phyloP scores from a whole-genome alignment of 2,329 filamentous ascomycete species.

The Chaetomiaceae sp. region DNA sequence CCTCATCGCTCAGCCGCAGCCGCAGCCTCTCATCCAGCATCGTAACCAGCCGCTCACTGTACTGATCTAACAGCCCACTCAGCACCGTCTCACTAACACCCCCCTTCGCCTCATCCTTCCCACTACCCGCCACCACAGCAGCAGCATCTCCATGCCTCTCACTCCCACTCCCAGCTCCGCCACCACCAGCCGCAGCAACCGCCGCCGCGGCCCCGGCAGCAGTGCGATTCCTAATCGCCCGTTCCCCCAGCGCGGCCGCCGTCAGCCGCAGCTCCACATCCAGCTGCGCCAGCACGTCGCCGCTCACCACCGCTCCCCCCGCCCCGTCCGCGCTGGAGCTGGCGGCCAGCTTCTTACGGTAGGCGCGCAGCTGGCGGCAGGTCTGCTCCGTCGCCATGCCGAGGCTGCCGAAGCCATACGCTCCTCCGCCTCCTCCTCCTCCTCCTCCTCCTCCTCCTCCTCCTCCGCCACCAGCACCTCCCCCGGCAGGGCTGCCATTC shows the following conservation, averaged over 20 bases:
- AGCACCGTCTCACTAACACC: constrained; percentile 52
- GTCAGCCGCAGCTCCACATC: constrained; percentile 61
- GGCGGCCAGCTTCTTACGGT: constrained; percentile 56
- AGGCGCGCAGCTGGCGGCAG: constrained; percentile 55
- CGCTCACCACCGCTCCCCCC: constrained; percentile 37
- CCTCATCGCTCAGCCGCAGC: constrained; percentile 30
- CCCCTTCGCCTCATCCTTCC: constrained; percentile 23
- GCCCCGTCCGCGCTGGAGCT: constrained; percentile 36
- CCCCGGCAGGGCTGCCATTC: too few relatives aligned
- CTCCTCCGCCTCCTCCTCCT: too few relatives aligned
- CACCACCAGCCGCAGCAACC: background rate
- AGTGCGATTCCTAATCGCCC: constrained; percentile 42
- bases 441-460: too few relatives aligned
- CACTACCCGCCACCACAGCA: background rate
- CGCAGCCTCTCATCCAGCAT: constrained; percentile 67
- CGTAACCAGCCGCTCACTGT: constrained; percentile 64
- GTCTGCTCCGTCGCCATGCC: constrained; percentile 60
- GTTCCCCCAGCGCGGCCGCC: constrained; percentile 52
- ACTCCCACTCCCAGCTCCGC: constrained; percentile 13
- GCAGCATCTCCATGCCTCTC: background rate
- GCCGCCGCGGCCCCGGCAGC: too few relatives aligned
- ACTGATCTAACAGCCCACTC: constrained; percentile 64
- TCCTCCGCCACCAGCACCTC: too few relatives aligned
- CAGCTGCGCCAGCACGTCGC: constrained; percentile 54
- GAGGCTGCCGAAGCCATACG: constrained; percentile 45